Percentiles rank a stretch among this genome's conserved stretches.
Conservation (phyloP, 2,329 filamentous ascomycete species). For the Pestalotiopsis sp. region DNA sequence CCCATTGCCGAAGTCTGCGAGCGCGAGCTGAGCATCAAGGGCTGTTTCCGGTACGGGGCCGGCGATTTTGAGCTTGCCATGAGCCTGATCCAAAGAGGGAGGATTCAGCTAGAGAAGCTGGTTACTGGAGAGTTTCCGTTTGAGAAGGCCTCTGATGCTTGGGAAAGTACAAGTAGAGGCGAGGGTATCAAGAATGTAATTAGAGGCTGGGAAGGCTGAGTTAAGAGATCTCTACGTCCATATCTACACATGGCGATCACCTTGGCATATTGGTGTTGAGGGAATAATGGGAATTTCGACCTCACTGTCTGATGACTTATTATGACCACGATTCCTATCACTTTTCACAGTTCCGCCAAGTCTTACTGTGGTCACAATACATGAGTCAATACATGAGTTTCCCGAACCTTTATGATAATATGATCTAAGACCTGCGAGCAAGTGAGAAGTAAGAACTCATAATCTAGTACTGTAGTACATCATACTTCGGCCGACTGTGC, state of each 20-base stretch:
- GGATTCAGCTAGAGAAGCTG: slow-evolving; percentile 79
- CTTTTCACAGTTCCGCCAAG: no score
- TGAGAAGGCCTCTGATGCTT: slow-evolving; percentile 80
- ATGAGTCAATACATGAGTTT: no score
- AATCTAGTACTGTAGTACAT: no score
- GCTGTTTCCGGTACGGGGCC: slow-evolving; percentile 85
- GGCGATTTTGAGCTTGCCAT: slow-evolving; percentile 88
- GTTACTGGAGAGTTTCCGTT: slow-evolving; percentile 80
- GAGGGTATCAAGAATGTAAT: slow-evolving; percentile 75
- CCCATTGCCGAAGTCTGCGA: slow-evolving; percentile 88
- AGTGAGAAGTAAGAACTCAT: no score
- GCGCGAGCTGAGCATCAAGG: slow-evolving; percentile 86
- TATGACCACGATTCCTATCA: no score
- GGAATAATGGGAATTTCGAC: no score
- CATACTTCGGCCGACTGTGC: not conserved
- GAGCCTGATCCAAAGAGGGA: slow-evolving; percentile 71
- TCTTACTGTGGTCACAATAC: no score
- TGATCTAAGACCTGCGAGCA: no score
- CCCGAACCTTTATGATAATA: no score
- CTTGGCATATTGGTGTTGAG: no score
- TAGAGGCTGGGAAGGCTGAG: slow-evolving; percentile 48
- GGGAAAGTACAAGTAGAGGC: slow-evolving; percentile 82
- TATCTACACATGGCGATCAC: no score
- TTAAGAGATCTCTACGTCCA: not conserved
- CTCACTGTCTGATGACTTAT: no score